These are phyloP conservation scores for Cucumis hystrix DNA, from an alignment of 306 rosid species.

Conservation along the genomic window DNA sequence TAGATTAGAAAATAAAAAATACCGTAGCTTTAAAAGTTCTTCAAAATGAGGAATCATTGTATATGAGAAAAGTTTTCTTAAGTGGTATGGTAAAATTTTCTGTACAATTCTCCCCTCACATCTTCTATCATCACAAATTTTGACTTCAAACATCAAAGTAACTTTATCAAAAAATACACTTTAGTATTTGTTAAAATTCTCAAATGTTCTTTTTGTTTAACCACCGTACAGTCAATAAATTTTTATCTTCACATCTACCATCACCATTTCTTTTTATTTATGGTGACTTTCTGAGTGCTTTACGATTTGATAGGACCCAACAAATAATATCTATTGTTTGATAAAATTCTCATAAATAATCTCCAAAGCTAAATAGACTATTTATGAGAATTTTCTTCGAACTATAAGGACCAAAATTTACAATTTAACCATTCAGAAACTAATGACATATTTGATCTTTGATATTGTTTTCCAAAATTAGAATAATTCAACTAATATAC, in stretches of 20 bases:
- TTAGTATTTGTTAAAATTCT: neutral
- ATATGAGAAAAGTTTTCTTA: neutral
- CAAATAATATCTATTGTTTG: too few species aligned
- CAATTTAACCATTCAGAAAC: neutral
- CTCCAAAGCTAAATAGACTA: too few species aligned
- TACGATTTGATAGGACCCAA: too few species aligned
- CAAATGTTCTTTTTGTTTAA: neutral
- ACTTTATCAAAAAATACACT: neutral
- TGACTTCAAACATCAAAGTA: neutral
- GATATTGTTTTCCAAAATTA: neutral
- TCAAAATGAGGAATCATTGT: neutral
- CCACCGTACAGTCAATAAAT: neutral
- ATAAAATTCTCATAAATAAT: too few species aligned
- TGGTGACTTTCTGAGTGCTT: too few species aligned
- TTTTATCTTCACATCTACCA: neutral
- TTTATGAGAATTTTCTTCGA: too few species aligned
- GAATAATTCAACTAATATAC: too few species aligned
- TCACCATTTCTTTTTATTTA: neutral
- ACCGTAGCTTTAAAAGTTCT: neutral
- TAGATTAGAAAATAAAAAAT: neutral
- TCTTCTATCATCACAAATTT: neutral
- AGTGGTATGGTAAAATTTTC: neutral
- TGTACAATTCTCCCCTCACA: neutral
- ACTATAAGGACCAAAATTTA: too few species aligned
- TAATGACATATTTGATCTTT: neutral